Evolutionary conservation across 495 filamentous ascomycete species (phyloP).

Genomic region (Collariella sp.): DNA sequence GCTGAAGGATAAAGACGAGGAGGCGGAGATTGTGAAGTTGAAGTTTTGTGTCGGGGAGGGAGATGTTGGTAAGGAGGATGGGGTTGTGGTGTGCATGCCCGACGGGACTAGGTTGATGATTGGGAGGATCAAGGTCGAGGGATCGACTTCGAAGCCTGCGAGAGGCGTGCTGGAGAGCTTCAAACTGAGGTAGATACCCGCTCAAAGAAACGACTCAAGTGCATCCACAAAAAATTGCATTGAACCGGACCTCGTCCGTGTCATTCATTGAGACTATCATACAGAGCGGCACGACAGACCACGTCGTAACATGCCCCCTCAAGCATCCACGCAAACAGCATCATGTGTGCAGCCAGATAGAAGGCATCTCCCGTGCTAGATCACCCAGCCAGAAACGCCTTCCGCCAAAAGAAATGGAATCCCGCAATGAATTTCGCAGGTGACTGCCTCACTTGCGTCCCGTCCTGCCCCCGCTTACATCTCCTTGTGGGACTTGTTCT

Average conservation of each 20-base stretch:
- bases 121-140: slow-evolving; percentile 28
- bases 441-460: slow-evolving; percentile 16
- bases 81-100: not conserved
- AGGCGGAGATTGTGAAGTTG: not conserved
- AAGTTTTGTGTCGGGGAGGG: not conserved
- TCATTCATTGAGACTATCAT: slow-evolving; percentile 12
- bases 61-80: not conserved
- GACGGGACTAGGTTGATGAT: slow-evolving; percentile 16
- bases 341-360: slow-evolving; percentile 23
- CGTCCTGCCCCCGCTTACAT: slow-evolving; percentile 6
- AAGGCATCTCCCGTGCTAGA: slow-evolving; percentile 13
- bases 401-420: slow-evolving; percentile 27
- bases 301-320: slow-evolving; percentile 11
- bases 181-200: not conserved
- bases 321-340: slow-evolving; percentile 13
- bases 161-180: not conserved
- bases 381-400: slow-evolving; percentile 13
- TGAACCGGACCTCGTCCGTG: not conserved
- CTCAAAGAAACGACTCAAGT: not conserved
- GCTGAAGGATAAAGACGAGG: not conserved
- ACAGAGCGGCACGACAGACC: slow-evolving; percentile 15
- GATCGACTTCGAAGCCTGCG: slow-evolving; percentile 11
- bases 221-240: not conserved
- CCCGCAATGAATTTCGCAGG: slow-evolving; percentile 16
- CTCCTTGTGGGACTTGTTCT: slow-evolving; percentile 27